A percentile compares a stretch with the other conserved stretches of the same genome.
Evolutionary conservation across 371 early-diverging fungal genomes (phyloP).

Genomic region (Basidiobolus meristosporus): DNA sequence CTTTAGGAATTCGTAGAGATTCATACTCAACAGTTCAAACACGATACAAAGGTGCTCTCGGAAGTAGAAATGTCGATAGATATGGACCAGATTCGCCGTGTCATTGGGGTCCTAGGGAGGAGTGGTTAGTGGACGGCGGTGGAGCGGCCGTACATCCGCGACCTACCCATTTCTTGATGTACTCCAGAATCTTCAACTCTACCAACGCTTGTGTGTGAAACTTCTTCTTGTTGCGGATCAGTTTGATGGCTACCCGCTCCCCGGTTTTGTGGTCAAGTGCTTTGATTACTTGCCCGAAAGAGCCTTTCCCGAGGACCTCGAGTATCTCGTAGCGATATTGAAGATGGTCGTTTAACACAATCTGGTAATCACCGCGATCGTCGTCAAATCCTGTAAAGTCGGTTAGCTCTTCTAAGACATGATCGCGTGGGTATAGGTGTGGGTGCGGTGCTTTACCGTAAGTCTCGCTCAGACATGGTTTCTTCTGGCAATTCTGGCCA

Average conservation of each 20-base stretch:
- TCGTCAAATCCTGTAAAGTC: conserved; percentile 59
- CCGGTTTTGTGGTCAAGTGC: conserved; percentile 83
- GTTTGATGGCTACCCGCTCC: conserved; percentile 77
- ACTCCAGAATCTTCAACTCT: conserved; percentile 80
- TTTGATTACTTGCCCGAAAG: conserved; percentile 94
- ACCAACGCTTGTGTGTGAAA: conserved; percentile 91
- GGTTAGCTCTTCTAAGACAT: no score
- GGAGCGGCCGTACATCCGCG: no score
- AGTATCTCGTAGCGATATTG: conserved; percentile 81
- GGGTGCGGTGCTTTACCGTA: no score
- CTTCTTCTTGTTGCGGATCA: conserved; percentile 86
- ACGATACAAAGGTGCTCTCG: conserved; percentile 90
- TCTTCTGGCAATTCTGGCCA: conserved; percentile 46
- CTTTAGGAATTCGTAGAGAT: conserved; percentile 94
- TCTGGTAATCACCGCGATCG: conserved; percentile 80
- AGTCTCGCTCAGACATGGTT: conserved; percentile 7
- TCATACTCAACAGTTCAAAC: conserved; percentile 85
- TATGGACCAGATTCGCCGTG: conserved; percentile 58
- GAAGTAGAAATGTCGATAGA: conserved; percentile 83
- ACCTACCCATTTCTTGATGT: conserved; percentile 40
- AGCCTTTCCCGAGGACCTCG: conserved; percentile 84
- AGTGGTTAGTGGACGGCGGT: background rate
- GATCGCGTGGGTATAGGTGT: no score
- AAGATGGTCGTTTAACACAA: conserved; percentile 72
- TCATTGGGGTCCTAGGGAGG: conserved; percentile 59